Evolutionary conservation across 2,329 filamentous ascomycete species (phyloP).

Genomic region (Ambrosiella cleistominuta): DNA sequence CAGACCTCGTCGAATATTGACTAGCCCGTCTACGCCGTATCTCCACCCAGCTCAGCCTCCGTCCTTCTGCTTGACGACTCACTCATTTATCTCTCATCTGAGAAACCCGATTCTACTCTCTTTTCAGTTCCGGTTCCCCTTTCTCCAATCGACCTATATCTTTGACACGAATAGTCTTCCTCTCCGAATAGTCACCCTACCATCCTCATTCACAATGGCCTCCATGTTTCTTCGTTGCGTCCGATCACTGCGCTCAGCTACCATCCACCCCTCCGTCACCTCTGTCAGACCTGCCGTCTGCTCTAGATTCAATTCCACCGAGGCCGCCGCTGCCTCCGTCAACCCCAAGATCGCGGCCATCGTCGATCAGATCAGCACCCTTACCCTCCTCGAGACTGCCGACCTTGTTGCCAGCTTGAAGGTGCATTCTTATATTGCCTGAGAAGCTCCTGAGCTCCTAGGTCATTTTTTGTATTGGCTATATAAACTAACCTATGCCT

Average conservation of each 20-base stretch:
- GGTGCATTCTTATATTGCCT: slow-evolving; percentile 34
- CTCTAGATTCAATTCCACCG: slow-evolving; percentile 79
- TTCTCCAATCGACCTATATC: not conserved
- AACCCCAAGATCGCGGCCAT: slow-evolving; percentile 90
- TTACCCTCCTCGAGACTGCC: slow-evolving; percentile 93
- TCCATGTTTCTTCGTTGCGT: slow-evolving; percentile 12
- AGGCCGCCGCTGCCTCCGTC: slow-evolving; percentile 37
- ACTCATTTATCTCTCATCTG: not conserved
- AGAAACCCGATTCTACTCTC: not conserved
- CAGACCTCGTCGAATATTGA: not conserved
- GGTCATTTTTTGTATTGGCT: not conserved
- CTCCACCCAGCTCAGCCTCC: not conserved
- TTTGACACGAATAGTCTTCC: not conserved
- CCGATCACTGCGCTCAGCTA: slow-evolving; percentile 24
- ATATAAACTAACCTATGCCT: not conserved
- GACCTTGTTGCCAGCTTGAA: slow-evolving; percentile 90
- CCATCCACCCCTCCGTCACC: slow-evolving; percentile 30
- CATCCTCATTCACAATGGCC: slow-evolving; percentile 7
- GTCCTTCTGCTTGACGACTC: not conserved
- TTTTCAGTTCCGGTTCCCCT: not conserved
- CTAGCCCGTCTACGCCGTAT: not conserved
- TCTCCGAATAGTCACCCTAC: not conserved
- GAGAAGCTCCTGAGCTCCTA: not conserved
- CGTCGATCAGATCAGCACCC: slow-evolving; percentile 95
- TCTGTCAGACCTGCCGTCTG: slow-evolving; percentile 21